phyloP scores from a whole-genome alignment of 2,329 filamentous ascomycete species.

The Fusarium torreyae region DNA sequence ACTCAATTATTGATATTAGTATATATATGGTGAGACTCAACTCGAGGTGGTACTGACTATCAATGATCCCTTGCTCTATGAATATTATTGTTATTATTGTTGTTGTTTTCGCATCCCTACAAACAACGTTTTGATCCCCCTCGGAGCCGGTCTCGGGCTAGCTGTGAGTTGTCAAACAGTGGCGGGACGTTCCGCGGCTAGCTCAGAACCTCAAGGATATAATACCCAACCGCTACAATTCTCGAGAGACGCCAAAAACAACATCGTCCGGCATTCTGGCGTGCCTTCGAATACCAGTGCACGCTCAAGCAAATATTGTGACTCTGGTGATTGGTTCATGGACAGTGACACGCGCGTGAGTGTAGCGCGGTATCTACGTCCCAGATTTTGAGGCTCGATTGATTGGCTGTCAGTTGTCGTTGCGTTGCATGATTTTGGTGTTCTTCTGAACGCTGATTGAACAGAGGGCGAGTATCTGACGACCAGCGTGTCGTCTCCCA shows the following conservation, averaged over 20 bases:
- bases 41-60: no score
- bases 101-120: not conserved
- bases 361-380: conserved; percentile 22
- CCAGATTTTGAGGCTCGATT: conserved; percentile 27
- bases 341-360: conserved; percentile 26
- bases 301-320: not conserved
- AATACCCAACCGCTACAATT: not conserved
- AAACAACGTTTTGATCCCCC: not conserved
- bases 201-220: conserved; percentile 8
- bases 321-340: not conserved
- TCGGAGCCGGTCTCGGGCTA: conserved; percentile 17
- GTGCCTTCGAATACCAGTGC: not conserved
- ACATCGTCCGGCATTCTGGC: not conserved
- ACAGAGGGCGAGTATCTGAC: conserved; percentile 15
- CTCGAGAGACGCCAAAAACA: not conserved
- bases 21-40: not conserved
- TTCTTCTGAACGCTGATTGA: not conserved
- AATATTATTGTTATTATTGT: not conserved
- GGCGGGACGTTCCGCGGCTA: conserved; percentile 47
- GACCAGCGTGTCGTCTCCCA: conserved; percentile 34
- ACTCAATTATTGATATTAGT: not conserved
- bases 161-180: conserved; percentile 22
- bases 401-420: conserved; percentile 21
- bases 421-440: conserved; percentile 34
- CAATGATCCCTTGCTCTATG: not conserved